These are phyloP conservation scores for Pythium rhizo-oryzae DNA, from an alignment of 352 stramenopile species.

Conservation along the genomic window DNA sequence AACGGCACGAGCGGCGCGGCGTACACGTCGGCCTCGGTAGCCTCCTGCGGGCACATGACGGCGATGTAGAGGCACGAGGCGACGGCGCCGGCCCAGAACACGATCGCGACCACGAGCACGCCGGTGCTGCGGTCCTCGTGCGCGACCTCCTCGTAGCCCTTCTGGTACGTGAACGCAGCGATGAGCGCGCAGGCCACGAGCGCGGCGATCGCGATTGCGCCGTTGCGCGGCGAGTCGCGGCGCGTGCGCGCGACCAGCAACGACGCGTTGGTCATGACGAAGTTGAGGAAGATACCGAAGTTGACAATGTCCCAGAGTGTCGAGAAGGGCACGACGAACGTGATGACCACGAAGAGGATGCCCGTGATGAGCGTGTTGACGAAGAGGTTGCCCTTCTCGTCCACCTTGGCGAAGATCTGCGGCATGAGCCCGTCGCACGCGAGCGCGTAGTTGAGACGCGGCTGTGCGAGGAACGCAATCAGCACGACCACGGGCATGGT, in stretches of 20 bases:
- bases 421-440: slow-evolving; percentile 93
- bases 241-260: slow-evolving; percentile 76
- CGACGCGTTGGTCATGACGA: slow-evolving; percentile 83
- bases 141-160: slow-evolving; percentile 42
- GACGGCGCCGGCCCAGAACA: slow-evolving; percentile 51
- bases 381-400: slow-evolving; percentile 83
- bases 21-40: slow-evolving; percentile 46
- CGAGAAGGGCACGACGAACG: slow-evolving; percentile 76
- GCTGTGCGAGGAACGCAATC: slow-evolving; percentile 92
- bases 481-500: slow-evolving; percentile 95
- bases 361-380: slow-evolving; percentile 73
- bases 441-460: slow-evolving; percentile 92
- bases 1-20: slow-evolving; percentile 73
- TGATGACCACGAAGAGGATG: slow-evolving; percentile 62
- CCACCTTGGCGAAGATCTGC: slow-evolving; percentile 86
- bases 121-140: slow-evolving; percentile 9
- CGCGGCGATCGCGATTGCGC: slow-evolving; percentile 6
- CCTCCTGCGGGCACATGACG: slow-evolving; percentile 67
- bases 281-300: slow-evolving; percentile 87
- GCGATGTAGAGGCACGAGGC: slow-evolving; percentile 39
- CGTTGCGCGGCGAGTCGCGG: slow-evolving; percentile 42
- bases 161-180: slow-evolving; percentile 40
- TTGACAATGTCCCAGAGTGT: slow-evolving; percentile 88
- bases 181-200: slow-evolving; percentile 44
- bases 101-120: slow-evolving; percentile 43